Percentiles rank a stretch among this genome's conserved stretches.
These are phyloP conservation scores for Neonectria ditissima DNA, from an alignment of 2,329 filamentous ascomycete genomes.

Conservation along the genomic window DNA sequence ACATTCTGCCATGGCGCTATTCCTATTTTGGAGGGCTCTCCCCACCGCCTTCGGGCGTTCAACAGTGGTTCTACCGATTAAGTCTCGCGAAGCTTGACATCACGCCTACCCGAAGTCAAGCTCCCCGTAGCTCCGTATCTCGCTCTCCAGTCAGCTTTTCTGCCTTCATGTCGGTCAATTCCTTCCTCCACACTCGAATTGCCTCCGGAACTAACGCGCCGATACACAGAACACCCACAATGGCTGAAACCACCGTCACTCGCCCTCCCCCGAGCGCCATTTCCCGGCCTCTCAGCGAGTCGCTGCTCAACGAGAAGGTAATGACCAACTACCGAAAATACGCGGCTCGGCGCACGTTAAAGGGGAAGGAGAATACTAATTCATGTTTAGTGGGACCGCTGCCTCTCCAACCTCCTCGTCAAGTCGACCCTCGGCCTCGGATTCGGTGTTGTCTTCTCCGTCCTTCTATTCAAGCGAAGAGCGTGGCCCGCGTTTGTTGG, in stretches of 20 bases:
- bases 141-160: slow-evolving; percentile 38
- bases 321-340: slow-evolving; percentile 25
- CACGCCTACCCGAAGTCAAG: slow-evolving; percentile 47
- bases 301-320: slow-evolving; percentile 99
- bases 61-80: slow-evolving; percentile 51
- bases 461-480: slow-evolving; percentile 97
- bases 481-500: slow-evolving; percentile 98
- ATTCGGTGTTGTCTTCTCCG: slow-evolving; percentile 98
- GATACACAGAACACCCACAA: slow-evolving; percentile 49
- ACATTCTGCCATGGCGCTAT: slow-evolving; percentile 58
- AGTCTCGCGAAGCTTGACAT: slow-evolving; percentile 54
- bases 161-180: slow-evolving; percentile 43
- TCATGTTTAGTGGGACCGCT: slow-evolving; percentile 88
- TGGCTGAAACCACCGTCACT: slow-evolving; percentile 64
- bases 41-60: slow-evolving; percentile 59
- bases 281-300: slow-evolving; percentile 93
- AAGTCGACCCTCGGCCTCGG: slow-evolving; percentile 95
- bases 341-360: not conserved
- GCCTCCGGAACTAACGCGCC: slow-evolving; percentile 38
- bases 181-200: not conserved
- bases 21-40: slow-evolving; percentile 34
- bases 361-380: slow-evolving; percentile 35
- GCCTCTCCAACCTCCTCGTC: slow-evolving; percentile 96
- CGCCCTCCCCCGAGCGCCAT: slow-evolving; percentile 71
- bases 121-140: slow-evolving; percentile 47